phyloP scores from a whole-genome alignment of 106 monocot species.

The Dactylorhiza incarnata region DNA sequence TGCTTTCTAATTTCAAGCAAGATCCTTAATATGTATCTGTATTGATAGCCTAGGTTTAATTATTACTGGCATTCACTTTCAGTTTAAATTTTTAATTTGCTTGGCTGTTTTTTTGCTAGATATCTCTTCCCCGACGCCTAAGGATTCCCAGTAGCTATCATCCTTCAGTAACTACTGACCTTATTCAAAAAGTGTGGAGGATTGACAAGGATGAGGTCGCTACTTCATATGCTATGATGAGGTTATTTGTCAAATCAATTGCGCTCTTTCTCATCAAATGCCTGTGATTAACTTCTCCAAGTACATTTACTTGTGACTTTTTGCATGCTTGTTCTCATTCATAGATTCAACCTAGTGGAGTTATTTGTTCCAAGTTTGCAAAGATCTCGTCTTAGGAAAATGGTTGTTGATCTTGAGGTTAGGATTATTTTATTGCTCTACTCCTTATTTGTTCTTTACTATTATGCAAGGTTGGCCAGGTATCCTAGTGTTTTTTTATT shows the following conservation, averaged over 20 bases:
- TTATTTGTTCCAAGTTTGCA: slow-evolving; percentile 52
- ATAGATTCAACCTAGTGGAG: slow-evolving; percentile 74
- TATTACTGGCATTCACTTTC: too few relatives aligned
- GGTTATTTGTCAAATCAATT: slow-evolving; percentile 24
- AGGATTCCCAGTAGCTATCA: slow-evolving; percentile 56
- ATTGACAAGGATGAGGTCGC: slow-evolving; percentile 85
- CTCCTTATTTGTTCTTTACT: slow-evolving; percentile 3
- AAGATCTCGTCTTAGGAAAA: slow-evolving; percentile 55
- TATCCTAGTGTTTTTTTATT: slow-evolving; percentile 13
- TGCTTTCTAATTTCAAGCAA: not conserved
- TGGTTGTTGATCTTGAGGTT: slow-evolving; percentile 94
- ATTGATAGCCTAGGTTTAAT: not conserved
- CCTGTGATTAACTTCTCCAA: not conserved
- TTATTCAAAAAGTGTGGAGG: slow-evolving; percentile 61
- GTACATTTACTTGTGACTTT: not conserved
- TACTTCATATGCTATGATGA: slow-evolving; percentile 79
- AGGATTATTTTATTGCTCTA: slow-evolving; percentile 2
- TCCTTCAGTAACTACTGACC: slow-evolving; percentile 26
- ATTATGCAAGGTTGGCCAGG: not conserved
- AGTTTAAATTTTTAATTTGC: not conserved
- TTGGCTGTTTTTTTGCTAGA: slow-evolving; percentile 19
- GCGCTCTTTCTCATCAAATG: not conserved
- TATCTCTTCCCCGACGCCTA: slow-evolving; percentile 57
- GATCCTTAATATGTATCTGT: not conserved
- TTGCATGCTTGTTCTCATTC: slow-evolving; percentile 12